These are phyloP conservation scores for Aspergillus puulaauensis DNA, from an alignment of 2,329 filamentous ascomycete species.

Conservation along the genomic window DNA sequence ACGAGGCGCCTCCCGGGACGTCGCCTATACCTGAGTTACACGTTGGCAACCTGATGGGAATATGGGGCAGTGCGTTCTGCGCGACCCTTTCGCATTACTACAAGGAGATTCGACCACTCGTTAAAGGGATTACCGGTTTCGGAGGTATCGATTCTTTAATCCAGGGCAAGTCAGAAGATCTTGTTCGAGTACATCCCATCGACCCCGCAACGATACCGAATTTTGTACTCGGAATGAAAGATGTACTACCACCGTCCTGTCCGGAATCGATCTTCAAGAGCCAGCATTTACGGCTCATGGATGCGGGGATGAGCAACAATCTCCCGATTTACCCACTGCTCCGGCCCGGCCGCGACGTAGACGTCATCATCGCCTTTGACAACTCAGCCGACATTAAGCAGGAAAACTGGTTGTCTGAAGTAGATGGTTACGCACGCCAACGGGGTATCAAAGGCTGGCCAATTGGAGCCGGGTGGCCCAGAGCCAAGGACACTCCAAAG, in stretches of 20 bases:
- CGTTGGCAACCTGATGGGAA: conserved; percentile 79
- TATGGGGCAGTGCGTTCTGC: conserved; percentile 97
- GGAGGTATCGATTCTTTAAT: conserved; percentile 77
- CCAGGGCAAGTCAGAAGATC: conserved; percentile 75
- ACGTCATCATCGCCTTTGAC: conserved; percentile 90
- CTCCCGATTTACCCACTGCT: conserved; percentile 93
- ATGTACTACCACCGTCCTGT: conserved; percentile 70
- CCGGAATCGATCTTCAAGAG: conserved; percentile 72
- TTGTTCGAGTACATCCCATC: conserved; percentile 91
- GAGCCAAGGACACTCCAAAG: conserved; percentile 56
- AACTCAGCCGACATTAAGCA: conserved; percentile 89
- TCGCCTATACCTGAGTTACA: conserved; percentile 78
- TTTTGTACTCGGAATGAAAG: conserved; percentile 78
- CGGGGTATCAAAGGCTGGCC: conserved; percentile 94
- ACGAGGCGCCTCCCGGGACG: conserved; percentile 62
- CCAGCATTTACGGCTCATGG: conserved; percentile 81
- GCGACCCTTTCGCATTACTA: conserved; percentile 96
- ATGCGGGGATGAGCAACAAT: conserved; percentile 98
- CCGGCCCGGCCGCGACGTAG: conserved; percentile 81
- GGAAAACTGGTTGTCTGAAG: conserved; percentile 93
- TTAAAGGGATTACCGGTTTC: conserved; percentile 74
- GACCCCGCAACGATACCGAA: conserved; percentile 90
- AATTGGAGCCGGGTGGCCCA: conserved; percentile 90
- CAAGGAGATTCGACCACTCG: conserved; percentile 80
- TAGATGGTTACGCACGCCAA: conserved; percentile 88